Conservation (phyloP, 2,329 filamentous ascomycete genomes). For the Eurotiales sp. region DNA sequence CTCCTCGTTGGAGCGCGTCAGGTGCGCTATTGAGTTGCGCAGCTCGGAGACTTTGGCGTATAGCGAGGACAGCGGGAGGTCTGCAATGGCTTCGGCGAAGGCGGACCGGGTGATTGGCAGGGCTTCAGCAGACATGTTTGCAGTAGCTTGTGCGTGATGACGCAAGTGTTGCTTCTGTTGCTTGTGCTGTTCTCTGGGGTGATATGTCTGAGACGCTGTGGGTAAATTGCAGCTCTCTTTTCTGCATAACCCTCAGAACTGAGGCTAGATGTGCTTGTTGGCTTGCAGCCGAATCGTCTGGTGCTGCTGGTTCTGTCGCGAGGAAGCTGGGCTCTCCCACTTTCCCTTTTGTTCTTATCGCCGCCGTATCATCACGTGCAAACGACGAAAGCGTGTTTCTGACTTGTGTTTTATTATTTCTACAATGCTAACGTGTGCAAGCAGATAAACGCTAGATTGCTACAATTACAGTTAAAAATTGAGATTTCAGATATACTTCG, state of each 20-base stretch:
- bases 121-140: slow-evolving; percentile 47
- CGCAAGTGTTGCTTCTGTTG: too few relatives aligned
- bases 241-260: neutral
- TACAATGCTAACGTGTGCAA: too few relatives aligned
- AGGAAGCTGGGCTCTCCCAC: neutral
- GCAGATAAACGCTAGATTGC: too few relatives aligned
- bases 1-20: slow-evolving; percentile 55
- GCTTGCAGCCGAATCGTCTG: neutral
- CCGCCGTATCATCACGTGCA: slow-evolving; percentile 10
- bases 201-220: neutral
- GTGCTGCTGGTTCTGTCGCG: neutral
- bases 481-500: too few relatives aligned
- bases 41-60: slow-evolving; percentile 61
- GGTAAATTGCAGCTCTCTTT: neutral
- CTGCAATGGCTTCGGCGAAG: slow-evolving; percentile 55
- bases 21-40: slow-evolving; percentile 57
- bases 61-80: slow-evolving; percentile 55
- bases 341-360: too few relatives aligned
- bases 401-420: neutral
- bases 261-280: neutral
- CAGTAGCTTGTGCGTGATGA: neutral
- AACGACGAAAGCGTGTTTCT: neutral
- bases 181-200: too few relatives aligned
- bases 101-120: slow-evolving; percentile 48
- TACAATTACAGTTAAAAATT: neutral